Evolutionary conservation across 768 basidiomycete species (phyloP), one percentile per base, ranked within the genome.

Genomic region (Cystofilobasidium ferigula): DNA sequence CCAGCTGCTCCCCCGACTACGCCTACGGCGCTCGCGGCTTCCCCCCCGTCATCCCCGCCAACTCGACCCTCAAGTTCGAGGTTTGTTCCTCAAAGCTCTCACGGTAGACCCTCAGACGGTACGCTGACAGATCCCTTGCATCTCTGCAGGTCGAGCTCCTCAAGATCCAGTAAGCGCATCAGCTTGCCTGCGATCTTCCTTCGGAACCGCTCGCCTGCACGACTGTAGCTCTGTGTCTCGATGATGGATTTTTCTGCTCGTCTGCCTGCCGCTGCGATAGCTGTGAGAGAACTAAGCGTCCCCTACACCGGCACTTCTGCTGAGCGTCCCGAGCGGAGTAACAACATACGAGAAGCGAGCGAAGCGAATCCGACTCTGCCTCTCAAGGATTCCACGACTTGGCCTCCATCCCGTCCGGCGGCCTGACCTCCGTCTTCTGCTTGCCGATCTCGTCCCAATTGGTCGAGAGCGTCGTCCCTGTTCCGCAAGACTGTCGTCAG

Each of bases 371-470:
- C n/a, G n/a, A n/a, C n/a, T n/a, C n/a, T n/a, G n/a, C n/a, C n/a
- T n/a, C n/a, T n/a, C n/a, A n/a, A n/a, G n/a, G n/a, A n/a, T 61
- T 76, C 87, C 87, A 91, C 72, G 84, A 83, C 79, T 85, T 87
- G 83, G 84, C 88, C 75, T 91, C 88, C 67, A 85, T 82, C 5
- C 91, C 91, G 59, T 83, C 71, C 54, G 93, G 93, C 1, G 93
- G 89, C 74, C 86, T 85, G 40, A 91, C 85, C 38, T 86, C 70
- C 4, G 71, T 73, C 47, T 60, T 70, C 67, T 76, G 79, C 78
- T 86, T 87, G 69, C 75, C 78, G 20, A 99, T 90, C 69, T 91
- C 89, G 6, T 83, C 84, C 94, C 94, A 99, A 75, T 95, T 90
- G 0, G 94, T 99, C 78, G 89, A 92, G 45, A 99, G 79, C 0